phyloP scores from a whole-genome alignment of 2,329 filamentous ascomycete genomes.

The Apiospora aurea region DNA sequence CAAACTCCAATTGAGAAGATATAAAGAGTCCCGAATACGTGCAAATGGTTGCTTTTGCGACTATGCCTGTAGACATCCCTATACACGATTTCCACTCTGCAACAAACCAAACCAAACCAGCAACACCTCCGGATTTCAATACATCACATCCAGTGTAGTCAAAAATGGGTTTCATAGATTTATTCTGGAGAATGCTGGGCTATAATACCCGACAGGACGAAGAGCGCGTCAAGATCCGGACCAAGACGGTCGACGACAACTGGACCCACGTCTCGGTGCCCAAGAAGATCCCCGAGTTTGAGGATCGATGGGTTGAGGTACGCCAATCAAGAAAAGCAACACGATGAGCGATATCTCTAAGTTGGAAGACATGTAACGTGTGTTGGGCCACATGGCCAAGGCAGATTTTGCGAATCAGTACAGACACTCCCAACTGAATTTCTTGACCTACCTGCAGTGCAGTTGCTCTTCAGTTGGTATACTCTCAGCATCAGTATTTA shows the following conservation, averaged over 20 bases:
- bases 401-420: not conserved
- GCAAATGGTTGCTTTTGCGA: not conserved
- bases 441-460: not conserved
- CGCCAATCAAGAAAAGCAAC: not conserved
- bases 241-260: constrained; percentile 9
- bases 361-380: too few relatives aligned
- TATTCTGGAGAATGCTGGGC: constrained; percentile 1
- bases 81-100: too few relatives aligned
- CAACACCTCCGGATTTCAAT: not conserved
- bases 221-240: not conserved
- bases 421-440: not conserved
- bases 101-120: too few relatives aligned
- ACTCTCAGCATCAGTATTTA: not conserved
- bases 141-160: not conserved
- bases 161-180: not conserved
- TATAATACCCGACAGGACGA: not conserved
- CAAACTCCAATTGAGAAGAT: not conserved
- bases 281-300: constrained; percentile 15
- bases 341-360: not conserved
- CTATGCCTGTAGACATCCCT: too few relatives aligned
- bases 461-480: not conserved
- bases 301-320: not conserved
- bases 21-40: not conserved
- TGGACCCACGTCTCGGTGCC: constrained; percentile 17
- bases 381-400: not conserved